Conservation (phyloP, 2,329 filamentous ascomycete species). For the Botryosphaeria dothidea region DNA sequence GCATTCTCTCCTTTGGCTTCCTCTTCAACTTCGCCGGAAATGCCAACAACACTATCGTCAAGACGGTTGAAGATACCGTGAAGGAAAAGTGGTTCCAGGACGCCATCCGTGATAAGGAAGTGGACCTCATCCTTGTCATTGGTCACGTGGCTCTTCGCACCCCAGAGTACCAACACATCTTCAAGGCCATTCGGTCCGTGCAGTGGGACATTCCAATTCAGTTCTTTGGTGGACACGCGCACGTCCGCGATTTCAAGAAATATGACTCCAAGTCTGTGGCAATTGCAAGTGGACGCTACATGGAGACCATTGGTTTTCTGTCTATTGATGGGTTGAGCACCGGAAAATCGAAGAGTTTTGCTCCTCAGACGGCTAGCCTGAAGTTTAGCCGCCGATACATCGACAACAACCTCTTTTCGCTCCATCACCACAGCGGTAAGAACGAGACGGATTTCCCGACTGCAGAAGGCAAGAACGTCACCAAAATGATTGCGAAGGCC, state of each 20-base stretch:
- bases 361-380: slow-evolving; percentile 40
- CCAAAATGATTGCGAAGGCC: slow-evolving; percentile 66
- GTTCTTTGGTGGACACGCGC: slow-evolving; percentile 88
- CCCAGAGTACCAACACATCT: slow-evolving; percentile 75
- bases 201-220: slow-evolving; percentile 84
- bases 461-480: slow-evolving; percentile 70
- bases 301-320: slow-evolving; percentile 94
- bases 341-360: slow-evolving; percentile 34
- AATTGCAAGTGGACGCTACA: slow-evolving; percentile 84
- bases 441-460: slow-evolving; percentile 76
- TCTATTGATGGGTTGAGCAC: slow-evolving; percentile 70
- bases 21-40: slow-evolving; percentile 92
- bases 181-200: slow-evolving; percentile 71
- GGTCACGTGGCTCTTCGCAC: slow-evolving; percentile 85
- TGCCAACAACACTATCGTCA: slow-evolving; percentile 85
- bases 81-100: slow-evolving; percentile 86
- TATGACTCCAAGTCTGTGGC: slow-evolving; percentile 79
- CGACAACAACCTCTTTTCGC: slow-evolving; percentile 86
- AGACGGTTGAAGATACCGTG: slow-evolving; percentile 76
- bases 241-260: slow-evolving; percentile 79
- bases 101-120: slow-evolving; percentile 73
- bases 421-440: slow-evolving; percentile 76
- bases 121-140: slow-evolving; percentile 83
- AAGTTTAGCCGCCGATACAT: slow-evolving; percentile 81
- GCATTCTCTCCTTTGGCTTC: slow-evolving; percentile 88